Base-by-base conservation (phyloP, 139 green algal species). In the Chlorella sp. region DNA sequence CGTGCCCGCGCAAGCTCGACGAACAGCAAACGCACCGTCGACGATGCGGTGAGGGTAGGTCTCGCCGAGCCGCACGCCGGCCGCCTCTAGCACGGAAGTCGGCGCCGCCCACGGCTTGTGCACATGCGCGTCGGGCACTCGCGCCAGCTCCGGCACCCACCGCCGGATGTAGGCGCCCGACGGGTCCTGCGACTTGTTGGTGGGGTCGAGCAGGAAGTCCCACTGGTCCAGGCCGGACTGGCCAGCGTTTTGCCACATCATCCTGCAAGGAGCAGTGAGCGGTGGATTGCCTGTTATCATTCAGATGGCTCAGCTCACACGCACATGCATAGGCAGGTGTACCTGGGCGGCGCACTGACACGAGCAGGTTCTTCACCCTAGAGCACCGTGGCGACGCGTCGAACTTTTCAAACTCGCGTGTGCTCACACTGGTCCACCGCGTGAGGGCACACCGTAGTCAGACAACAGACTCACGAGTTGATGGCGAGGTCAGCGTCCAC, bases 201-300 rank as follows among this genome's bases (percentile, higher is more conserved):
- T 80, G 1, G 83, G 86, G 50, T 74, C 55, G 64, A 91, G 49
- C 0, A 77, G 81, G 72, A 88, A 92, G 60, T 90, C 84, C 87
- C 87, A 92, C 72, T 90, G 87, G 67, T 90, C 84, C 31, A 86
- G 73, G 6, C 83, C 83, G 10, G 55, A 70, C 59, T 85, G 85
- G 73, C 83, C 83, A 0, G 78, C 84, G 66, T 93, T 93, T 67
- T 90, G 84, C 83, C 88, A 91, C 88, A 93, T 93, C 84, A 91
- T 90, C 34, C 36, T 65, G 63, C 63, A 50, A 10, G 86, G 82
- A n/a, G n/a, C n/a, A n/a, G n/a, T n/a, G n/a, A n/a, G n/a, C n/a
- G n/a, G n/a, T n/a, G n/a, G n/a, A n/a, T n/a, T n/a, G n/a, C n/a
- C n/a, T n/a, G n/a, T n/a, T n/a, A n/a, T n/a, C n/a, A n/a, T n/a